Evolutionary conservation across 805 yeast genomes (phyloP), one percentile per base, ranked within the genome.

Genomic region (Nakazawaea sp.): DNA sequence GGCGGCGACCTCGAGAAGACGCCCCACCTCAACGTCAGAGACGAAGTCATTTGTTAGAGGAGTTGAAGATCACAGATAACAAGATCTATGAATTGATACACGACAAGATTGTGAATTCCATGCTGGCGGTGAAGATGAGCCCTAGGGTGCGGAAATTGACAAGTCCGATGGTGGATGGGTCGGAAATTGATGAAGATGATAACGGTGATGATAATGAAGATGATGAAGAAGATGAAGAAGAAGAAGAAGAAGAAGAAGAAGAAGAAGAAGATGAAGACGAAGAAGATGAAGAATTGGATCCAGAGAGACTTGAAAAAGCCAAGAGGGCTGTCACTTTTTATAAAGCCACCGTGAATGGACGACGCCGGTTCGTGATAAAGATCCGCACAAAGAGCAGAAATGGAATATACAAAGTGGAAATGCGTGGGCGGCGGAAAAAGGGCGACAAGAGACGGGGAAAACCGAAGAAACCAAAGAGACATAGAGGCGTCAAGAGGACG

Each of bases 31-130:
- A n/a, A n/a, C n/a, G n/a, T n/a, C 11, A 23, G 11, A 9, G 35
- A 32, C 16, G 36, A 23, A 38, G 29, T 16, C 32, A 32, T 15
- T 28, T 63, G 13, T 48, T 61, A 31, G 54, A 51, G 34, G 55
- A 47, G 1, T 50, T 64, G 25, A 49, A 51, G 33, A 64, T 64
- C 20, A 61, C 66, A 1, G 68, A 62, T 35, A 64, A 64, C 42
- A 59, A 59, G 38, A 51, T 55, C 13, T 63, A 62, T 42, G 59
- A 58, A 29, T 47, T 52, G 6, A 47, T 64, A 3, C 61, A 58
- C 19, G 55, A 58, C 33, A 55, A 58, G 34, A 57, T 35, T 9
- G 59, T 40, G 13, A 27, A 27, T 15, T 21, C 24, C 24, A 8
- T 31, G 35, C 20, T 13, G 17, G 23, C 41, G 11, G n/a, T n/a